Evolutionary conservation across 108 stramenopile species (phyloP).

Genomic region (Parietichytrium sp.): DNA sequence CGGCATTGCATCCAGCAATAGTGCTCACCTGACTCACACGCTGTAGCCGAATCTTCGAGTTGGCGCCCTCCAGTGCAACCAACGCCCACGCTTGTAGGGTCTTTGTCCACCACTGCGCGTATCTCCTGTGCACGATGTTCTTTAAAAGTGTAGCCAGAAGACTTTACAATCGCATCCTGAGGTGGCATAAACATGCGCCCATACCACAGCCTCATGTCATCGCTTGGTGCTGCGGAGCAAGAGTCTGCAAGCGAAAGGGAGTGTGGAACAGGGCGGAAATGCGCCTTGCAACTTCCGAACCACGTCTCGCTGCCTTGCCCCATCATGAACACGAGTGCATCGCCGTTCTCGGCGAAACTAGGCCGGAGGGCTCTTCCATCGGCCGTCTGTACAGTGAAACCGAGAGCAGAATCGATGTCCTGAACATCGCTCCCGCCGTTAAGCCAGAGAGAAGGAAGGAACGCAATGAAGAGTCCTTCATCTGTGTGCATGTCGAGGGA

Average conservation of each 20-base stretch:
- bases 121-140: too few relatives aligned
- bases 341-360: neutral
- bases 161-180: neutral
- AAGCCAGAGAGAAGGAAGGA: neutral
- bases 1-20: too few relatives aligned
- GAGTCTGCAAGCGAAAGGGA: neutral
- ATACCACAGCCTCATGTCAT: neutral
- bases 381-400: neutral
- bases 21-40: too few relatives aligned
- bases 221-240: neutral
- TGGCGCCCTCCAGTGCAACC: too few relatives aligned
- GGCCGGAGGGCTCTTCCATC: neutral
- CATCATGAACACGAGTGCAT: slow-evolving; percentile 2
- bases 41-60: too few relatives aligned
- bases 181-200: slow-evolving; percentile 27
- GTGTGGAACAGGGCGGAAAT: slow-evolving; percentile 26
- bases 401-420: neutral
- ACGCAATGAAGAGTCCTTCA: slow-evolving; percentile 1
- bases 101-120: too few relatives aligned
- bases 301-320: neutral
- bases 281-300: too few relatives aligned
- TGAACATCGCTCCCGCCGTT: neutral
- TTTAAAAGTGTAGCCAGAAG: neutral
- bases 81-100: too few relatives aligned
- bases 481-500: slow-evolving; percentile 27